Evolutionary conservation across 2,329 filamentous ascomycete species (phyloP), one percentile per base, ranked within the genome.

Genomic region (Colletotrichum musicola): DNA sequence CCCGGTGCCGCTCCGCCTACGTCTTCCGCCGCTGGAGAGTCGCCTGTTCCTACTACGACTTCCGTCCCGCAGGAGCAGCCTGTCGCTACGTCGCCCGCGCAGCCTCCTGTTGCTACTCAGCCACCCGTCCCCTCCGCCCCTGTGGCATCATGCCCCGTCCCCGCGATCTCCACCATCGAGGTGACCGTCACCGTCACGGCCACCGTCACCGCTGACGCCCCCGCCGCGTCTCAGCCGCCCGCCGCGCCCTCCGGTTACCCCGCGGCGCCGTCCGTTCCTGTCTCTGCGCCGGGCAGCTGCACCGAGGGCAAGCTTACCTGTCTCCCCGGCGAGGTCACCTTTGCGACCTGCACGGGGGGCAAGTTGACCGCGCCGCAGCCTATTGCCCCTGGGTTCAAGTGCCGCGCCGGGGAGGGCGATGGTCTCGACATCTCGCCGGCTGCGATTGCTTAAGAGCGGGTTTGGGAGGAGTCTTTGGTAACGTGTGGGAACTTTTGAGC

Each of bases 181-280:
- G 63, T 71, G 60, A 74, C 68, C 44, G 71, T 72, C 46, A 68
- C 74, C 3, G n/a, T 61, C 10, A 68, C 64, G 1, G 64, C 59
- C 10, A 67, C 60, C 4, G 16, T 49, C 4, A 18, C 54, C 13
- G 54, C 30, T 6, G 14, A 42, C 20, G 40, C n/a, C 1, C 42
- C 49, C 9, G 16, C 4, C 12, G 49, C 40, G 9, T 56, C 60
- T 6, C 13, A 7, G 3, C 20, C 22, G 4, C 42, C 49, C 42
- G 12, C 49, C 6, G 22, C 47, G 5, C 55, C 65, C 2, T 14
- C n/a, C 13, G 50, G 20, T 2, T 35, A 35, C 30, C 30, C 30
- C 2, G 30, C 30, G 6, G 10, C 30, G 30, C 30, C 30, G 7
- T 35, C 30, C 10, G 30, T 35, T 2, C 30, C 30, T 10, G 30